Percentiles rank a stretch among this genome's conserved stretches.
These are phyloP conservation scores for Solanum chilense DNA, from an alignment of 257 asterid species.

Conservation along the genomic window DNA sequence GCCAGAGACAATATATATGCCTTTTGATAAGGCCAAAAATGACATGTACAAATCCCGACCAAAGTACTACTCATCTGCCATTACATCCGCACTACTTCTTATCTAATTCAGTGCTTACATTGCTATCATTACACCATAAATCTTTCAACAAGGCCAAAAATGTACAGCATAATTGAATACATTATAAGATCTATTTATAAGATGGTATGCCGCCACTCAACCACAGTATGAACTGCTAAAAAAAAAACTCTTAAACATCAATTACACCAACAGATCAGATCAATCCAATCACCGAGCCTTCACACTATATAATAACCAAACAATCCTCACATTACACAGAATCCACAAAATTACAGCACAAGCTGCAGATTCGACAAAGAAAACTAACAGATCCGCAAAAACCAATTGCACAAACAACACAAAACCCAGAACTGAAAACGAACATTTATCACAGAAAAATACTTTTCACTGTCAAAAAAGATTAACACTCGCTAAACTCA, in stretches of 20 bases:
- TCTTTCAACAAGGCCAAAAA: background rate
- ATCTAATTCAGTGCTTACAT: background rate
- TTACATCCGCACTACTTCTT: background rate
- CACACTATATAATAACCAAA: background rate
- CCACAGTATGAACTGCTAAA: background rate
- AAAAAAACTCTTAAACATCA: background rate
- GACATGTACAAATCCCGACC: background rate
- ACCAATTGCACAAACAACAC: background rate
- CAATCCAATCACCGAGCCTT: background rate
- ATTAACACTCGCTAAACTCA: background rate
- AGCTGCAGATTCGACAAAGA: background rate
- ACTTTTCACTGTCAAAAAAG: background rate
- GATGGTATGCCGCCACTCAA: background rate
- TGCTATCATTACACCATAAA: background rate
- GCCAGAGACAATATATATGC: background rate
- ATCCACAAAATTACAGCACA: background rate
- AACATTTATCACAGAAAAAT: background rate
- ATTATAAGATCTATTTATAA: too few relatives aligned
- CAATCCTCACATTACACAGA: background rate
- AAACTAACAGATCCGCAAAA: background rate
- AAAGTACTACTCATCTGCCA: background rate
- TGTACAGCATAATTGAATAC: background rate
- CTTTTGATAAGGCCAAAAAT: background rate
- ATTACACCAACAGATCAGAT: background rate
- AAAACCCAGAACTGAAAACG: background rate